Evolutionary conservation across 2,329 filamentous ascomycete species (phyloP).

Genomic region (Orbilia oligospora): DNA sequence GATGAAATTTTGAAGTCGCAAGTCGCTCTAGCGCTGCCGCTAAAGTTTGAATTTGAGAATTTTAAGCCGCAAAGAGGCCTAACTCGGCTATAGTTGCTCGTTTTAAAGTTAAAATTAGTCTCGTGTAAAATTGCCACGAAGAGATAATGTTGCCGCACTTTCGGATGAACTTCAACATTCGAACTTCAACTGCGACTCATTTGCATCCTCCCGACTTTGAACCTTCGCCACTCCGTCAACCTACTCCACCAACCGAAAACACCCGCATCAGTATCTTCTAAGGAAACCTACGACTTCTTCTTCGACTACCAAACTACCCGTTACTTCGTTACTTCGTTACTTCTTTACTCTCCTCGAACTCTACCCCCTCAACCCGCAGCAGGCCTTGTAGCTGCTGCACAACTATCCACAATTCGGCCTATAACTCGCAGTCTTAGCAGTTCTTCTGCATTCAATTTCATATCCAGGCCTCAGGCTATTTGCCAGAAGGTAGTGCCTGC

Average conservation of each 20-base stretch:
- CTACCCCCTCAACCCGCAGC: slow-evolving; percentile 19
- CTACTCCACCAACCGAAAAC: neutral
- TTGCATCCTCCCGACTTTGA: neutral
- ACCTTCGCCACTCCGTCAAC: neutral
- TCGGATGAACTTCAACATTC: slow-evolving; percentile 3
- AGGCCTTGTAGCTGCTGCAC: slow-evolving; percentile 26
- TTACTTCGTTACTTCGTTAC: neutral
- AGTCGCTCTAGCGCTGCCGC: slow-evolving; percentile 47
- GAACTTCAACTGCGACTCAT: slow-evolving; percentile 12
- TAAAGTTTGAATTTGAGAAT: slow-evolving; percentile 41
- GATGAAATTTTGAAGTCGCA: slow-evolving; percentile 35
- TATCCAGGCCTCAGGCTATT: slow-evolving; percentile 17
- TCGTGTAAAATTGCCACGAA: slow-evolving; percentile 13
- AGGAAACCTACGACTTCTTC: neutral
- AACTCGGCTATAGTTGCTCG: slow-evolving; percentile 37
- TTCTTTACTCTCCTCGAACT: neutral
- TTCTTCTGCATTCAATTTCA: slow-evolving; percentile 22
- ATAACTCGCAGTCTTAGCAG: slow-evolving; percentile 39
- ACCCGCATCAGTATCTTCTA: neutral
- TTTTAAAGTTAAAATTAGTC: neutral
- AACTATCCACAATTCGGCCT: slow-evolving; percentile 43
- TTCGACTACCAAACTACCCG: neutral
- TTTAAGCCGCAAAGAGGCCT: slow-evolving; percentile 58
- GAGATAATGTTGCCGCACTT: slow-evolving; percentile 1
- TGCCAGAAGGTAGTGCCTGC: slow-evolving; percentile 43